Evolutionary conservation across 345 rosid species (phyloP), one percentile per base, ranked within the genome.

Genomic region (Lumnitzera racemosa): DNA sequence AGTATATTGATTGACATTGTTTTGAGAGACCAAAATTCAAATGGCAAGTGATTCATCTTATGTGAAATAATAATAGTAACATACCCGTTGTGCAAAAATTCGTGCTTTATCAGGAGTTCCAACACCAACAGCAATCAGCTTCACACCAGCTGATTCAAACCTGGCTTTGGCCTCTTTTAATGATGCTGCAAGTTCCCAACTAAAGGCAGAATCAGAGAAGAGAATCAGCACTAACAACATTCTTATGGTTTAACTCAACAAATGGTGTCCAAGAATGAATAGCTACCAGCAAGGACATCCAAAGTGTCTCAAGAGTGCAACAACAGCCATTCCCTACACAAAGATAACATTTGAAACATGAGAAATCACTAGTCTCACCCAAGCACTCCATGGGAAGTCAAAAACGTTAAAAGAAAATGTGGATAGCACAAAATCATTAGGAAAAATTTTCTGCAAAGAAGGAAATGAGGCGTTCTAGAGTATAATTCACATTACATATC

Each of bases 271-370:
- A 25, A 56, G 15, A 74, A 5, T 43, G 15, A 74, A 5, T 43
- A 56, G 4, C 76, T 79, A 92, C 96, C 96, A 83, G 83, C 89
- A 92, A 74, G 68, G 46, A 63, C 98, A 89, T 49, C 96, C 98
- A 70, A 92, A 89, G 78, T 89, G 96, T 70, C 96, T 81, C 70
- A 92, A 66, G 47, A 92, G 90, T 15, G 94, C 94, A 55, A 87
- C 96, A 50, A 87, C 94, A 23, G 96, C 88, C 15, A 89, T 64
- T 50, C 88, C 94, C 96, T 92, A 67, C 23, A 63, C 52, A 5
- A 46, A 24, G 10, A 25, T 15, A 12, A 41, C 11, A 36, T 20
- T 11, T 12, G 46, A 57, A 43, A 41, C 11, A 57, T 36, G 6
- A 57, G 17, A 25, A 57, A 57, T 46, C 6, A 36, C 27, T 25